These are phyloP conservation scores for Trametes cingulata DNA, from an alignment of 768 basidiomycete genomes.

Conservation along the genomic window DNA sequence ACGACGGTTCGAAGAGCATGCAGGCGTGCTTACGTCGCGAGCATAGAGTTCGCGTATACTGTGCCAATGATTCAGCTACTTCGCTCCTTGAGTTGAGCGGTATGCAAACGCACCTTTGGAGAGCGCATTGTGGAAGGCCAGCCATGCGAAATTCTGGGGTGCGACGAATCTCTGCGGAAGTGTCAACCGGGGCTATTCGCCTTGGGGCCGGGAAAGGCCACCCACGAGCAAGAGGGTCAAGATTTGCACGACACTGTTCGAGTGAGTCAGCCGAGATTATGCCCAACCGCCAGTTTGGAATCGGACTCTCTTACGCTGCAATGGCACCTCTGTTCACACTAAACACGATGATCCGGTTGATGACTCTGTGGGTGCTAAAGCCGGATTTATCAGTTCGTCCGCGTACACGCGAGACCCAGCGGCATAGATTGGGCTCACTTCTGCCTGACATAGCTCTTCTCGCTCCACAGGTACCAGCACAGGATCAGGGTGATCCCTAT, in stretches of 20 bases:
- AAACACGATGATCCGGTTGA: conserved; percentile 13
- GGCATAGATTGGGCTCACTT: neutral
- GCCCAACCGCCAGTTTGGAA: too few species aligned
- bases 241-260: neutral
- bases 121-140: conserved; percentile 10
- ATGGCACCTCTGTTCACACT: conserved; percentile 8
- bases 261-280: neutral
- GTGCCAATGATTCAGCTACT: neutral
- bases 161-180: conserved; percentile 1
- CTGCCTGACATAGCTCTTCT: conserved; percentile 1
- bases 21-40: conserved; percentile 7
- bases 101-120: conserved; percentile 10
- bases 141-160: conserved; percentile 3
- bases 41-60: conserved; percentile 14
- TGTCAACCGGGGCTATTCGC: neutral
- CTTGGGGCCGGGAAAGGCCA: too few species aligned
- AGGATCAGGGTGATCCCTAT: conserved; percentile 6
- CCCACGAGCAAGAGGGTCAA: neutral
- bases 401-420: too few species aligned
- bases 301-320: conserved; percentile 3
- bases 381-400: too few species aligned
- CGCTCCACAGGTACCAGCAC: conserved; percentile 14
- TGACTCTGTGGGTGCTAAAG: conserved; percentile 1
- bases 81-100: too few species aligned
- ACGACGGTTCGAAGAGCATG: too few species aligned